Evolutionary conservation across 371 early-diverging fungal genomes (phyloP).

Genomic region (Rhizomucor miehei): DNA sequence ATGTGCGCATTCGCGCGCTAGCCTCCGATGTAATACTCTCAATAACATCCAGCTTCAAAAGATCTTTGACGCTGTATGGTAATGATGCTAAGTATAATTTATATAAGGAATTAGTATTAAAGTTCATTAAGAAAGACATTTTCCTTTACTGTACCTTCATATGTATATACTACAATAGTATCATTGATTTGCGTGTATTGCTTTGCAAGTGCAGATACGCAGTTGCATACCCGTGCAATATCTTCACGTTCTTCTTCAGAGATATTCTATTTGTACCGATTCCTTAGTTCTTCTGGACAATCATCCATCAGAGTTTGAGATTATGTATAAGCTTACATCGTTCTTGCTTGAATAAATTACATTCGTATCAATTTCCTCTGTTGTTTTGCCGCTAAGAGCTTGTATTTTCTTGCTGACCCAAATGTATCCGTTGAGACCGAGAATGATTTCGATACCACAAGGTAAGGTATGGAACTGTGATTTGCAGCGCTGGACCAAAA

Average conservation of each 20-base stretch:
- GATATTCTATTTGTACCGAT: slow-evolving; percentile 41
- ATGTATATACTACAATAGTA: slow-evolving; percentile 80
- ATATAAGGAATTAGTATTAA: no score
- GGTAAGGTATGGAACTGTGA: slow-evolving; percentile 88
- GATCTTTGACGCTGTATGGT: slow-evolving; percentile 58
- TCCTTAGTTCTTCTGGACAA: no score
- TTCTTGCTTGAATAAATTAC: slow-evolving; percentile 78
- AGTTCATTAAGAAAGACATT: no score
- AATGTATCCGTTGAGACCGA: slow-evolving; percentile 97
- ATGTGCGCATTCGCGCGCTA: slow-evolving; percentile 31
- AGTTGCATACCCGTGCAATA: slow-evolving; percentile 88
- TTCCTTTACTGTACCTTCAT: no score
- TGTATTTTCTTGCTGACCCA: slow-evolving; percentile 86
- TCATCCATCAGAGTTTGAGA: no score
- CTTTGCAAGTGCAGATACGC: slow-evolving; percentile 75
- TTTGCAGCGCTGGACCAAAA: slow-evolving; percentile 86
- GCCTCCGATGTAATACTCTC: slow-evolving; percentile 51
- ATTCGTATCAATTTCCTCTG: slow-evolving; percentile 65
- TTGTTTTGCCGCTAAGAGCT: slow-evolving; percentile 35
- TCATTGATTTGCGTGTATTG: slow-evolving; percentile 82
- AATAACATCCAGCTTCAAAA: slow-evolving; percentile 59
- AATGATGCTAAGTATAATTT: slow-evolving; percentile 65
- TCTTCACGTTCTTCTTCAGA: slow-evolving; percentile 64
- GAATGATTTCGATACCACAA: slow-evolving; percentile 87
- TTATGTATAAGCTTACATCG: slow-evolving; percentile 67